Conservation (phyloP, 805 yeast species). For the Yarrowia divulgata region DNA sequence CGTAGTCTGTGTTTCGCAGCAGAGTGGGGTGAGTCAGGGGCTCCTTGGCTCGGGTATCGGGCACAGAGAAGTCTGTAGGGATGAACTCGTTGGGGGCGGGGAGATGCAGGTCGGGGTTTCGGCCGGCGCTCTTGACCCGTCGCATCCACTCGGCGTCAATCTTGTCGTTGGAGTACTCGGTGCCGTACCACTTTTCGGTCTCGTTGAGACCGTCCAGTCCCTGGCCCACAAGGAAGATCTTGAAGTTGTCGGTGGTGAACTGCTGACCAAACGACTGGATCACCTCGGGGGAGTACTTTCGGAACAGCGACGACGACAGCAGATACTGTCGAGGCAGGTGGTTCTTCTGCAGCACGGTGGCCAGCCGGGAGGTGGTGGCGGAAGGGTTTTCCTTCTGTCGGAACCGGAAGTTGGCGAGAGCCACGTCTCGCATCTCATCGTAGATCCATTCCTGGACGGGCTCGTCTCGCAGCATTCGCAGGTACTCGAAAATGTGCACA, state of each 20-base stretch:
- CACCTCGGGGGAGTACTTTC: conserved; percentile 63
- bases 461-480: conserved; percentile 62
- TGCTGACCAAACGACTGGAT: conserved; percentile 59
- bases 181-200: conserved; percentile 89
- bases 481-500: conserved; percentile 70
- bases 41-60: conserved; percentile 52
- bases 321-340: conserved; percentile 69
- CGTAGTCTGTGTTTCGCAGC: conserved; percentile 58
- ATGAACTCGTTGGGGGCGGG: conserved; percentile 83
- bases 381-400: conserved; percentile 78
- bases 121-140: conserved; percentile 45
- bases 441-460: conserved; percentile 81
- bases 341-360: conserved; percentile 65
- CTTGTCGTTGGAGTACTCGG: conserved; percentile 66
- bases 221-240: conserved; percentile 63
- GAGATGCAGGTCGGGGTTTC: conserved; percentile 56
- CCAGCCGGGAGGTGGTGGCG: conserved; percentile 72
- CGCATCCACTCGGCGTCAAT: conserved; percentile 53
- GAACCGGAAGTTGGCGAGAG: conserved; percentile 76
- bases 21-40: conserved; percentile 67
- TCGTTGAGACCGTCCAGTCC: conserved; percentile 57
- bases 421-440: conserved; percentile 74
- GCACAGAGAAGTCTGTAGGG: conserved; percentile 77
- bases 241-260: conserved; percentile 66
- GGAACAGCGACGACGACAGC: conserved; percentile 63